Evolutionary conservation across 805 yeast species (phyloP), one percentile per base, ranked within the genome.

Genomic region (Alloascoidea africana): DNA sequence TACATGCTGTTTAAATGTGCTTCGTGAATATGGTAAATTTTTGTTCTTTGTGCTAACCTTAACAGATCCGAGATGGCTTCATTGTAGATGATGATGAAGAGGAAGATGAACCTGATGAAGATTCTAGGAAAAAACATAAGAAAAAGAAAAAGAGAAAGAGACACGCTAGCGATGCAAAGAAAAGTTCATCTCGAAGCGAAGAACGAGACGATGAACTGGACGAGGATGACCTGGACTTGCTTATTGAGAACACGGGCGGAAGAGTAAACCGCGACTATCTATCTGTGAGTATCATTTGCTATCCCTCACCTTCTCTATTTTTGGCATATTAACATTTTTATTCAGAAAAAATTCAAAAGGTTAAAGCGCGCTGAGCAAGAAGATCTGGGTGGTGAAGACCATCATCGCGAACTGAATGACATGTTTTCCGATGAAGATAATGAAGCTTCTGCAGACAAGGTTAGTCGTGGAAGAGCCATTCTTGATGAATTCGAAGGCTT

Each of bases 401-500:
- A 42, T 13, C 46, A 44, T n/a, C 54, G 58, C 34, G 78, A 75
- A 1, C 64, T 82, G 38, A 68, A 65, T 23, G 78, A 77, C 43
- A 76, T 82, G 59, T 82, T 82, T 48, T 74, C 85, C 13, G 91
- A 80, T 44, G 58, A 47, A 34, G 62, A 49, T 4, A 60, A 58
- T 27, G 57, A 48, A 11, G 57, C 53, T 17, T 61, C 44, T 15
- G 60, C 50, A 15, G 66, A 55, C 19, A 61, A 43, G 27, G 59
- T 16, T 59, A 19, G 56, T 50, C 39, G 54, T 16, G 48, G 45
- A 37, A 43, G 53, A 39, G 57, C 58, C 50, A 62, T 56, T 33
- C 57, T 74, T 45, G 94, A 86, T 52, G 97, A 91, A 56, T 75
- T 89, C 49, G 98, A 86, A 54, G 98, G 87, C 53, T 91, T 91